These are phyloP conservation scores for Gossypium thurberi DNA, from an alignment of 345 rosid species.

Conservation along the genomic window DNA sequence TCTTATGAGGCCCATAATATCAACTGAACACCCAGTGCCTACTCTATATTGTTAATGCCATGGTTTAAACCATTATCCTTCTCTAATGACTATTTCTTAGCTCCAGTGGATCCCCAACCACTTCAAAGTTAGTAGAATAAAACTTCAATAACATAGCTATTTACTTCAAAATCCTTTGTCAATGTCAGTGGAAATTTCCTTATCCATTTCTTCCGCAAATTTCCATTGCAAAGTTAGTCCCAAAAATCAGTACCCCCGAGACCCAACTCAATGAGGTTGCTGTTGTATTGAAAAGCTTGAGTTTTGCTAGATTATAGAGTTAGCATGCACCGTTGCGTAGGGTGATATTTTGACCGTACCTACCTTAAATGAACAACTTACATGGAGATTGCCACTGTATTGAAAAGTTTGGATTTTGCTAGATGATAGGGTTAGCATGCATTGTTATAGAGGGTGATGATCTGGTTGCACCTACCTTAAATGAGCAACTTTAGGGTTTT, in stretches of 20 bases:
- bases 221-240: background rate
- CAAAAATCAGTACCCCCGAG: background rate
- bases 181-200: background rate
- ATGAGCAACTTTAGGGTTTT: background rate
- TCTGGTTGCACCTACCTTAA: background rate
- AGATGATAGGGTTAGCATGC: background rate
- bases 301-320: background rate
- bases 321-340: background rate
- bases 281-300: background rate
- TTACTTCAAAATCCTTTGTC: background rate
- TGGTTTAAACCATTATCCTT: slow-evolving; percentile 4
- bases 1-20: background rate
- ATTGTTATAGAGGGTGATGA: background rate
- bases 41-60: background rate
- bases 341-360: background rate
- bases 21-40: background rate
- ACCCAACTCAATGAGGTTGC: background rate
- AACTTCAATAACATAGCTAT: background rate
- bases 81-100: background rate
- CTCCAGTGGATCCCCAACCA: background rate
- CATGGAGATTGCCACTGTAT: background rate
- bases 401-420: background rate
- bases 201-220: background rate
- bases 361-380: background rate
- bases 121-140: background rate